Evolutionary conservation across 176 grass and related monocot species (phyloP).

Genomic region (Oryza glaberrima): DNA sequence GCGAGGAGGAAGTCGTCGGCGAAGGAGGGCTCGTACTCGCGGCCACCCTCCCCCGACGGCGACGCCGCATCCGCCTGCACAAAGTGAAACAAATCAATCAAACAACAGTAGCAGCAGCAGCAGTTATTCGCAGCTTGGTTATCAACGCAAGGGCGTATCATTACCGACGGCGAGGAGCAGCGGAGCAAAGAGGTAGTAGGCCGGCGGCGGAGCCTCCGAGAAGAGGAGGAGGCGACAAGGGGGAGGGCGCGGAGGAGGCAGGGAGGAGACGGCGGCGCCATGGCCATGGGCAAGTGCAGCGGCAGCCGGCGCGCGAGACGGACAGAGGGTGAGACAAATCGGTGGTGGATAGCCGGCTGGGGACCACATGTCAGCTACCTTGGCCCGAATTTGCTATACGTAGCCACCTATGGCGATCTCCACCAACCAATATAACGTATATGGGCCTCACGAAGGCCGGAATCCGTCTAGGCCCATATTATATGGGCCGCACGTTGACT

Average conservation of each 20-base stretch:
- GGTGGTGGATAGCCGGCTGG: neutral
- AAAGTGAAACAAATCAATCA: neutral
- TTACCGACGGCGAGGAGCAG: slow-evolving; percentile 45
- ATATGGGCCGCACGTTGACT: too few species aligned
- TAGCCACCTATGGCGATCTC: too few species aligned
- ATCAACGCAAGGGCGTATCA: neutral
- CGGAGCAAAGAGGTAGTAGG: neutral
- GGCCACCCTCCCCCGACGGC: neutral
- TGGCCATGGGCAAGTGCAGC: slow-evolving; percentile 3
- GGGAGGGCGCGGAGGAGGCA: neutral
- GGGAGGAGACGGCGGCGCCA: slow-evolving; percentile 21
- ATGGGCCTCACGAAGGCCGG: too few species aligned
- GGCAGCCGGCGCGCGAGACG: neutral
- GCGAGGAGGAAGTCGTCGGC: slow-evolving; percentile 43
- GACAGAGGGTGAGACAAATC: neutral
- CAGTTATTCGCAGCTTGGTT: neutral
- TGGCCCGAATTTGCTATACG: too few species aligned
- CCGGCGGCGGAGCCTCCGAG: neutral
- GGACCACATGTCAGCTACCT: neutral
- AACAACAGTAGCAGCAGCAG: neutral
- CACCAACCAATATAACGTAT: too few species aligned
- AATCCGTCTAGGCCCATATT: too few species aligned
- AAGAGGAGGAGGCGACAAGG: neutral
- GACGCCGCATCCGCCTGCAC: slow-evolving; percentile 26
- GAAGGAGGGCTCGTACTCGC: slow-evolving; percentile 41